A percentile compares a stretch with the other conserved stretches of the same genome.
These are phyloP conservation scores for Lasiosphaeris hirsuta DNA, from an alignment of 495 filamentous ascomycete genomes.

Conservation along the genomic window DNA sequence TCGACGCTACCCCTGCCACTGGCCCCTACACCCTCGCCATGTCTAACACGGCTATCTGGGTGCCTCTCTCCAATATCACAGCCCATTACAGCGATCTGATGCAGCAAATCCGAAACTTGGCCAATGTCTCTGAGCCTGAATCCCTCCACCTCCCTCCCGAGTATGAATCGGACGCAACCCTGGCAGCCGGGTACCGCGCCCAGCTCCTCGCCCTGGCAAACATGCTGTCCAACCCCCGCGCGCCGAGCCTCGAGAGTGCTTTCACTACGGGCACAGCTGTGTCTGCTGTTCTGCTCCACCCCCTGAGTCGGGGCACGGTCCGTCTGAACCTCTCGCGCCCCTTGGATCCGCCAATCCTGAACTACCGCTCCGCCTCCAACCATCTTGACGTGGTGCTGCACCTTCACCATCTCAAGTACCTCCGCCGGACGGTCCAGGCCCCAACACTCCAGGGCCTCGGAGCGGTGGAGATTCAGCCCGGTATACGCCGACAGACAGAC, in stretches of 20 bases:
- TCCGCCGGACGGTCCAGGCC: slow-evolving; percentile 22
- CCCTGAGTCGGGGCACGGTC: slow-evolving; percentile 30
- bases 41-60: slow-evolving; percentile 13
- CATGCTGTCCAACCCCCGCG: no score
- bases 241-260: no score
- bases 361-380: slow-evolving; percentile 31
- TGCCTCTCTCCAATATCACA: slow-evolving; percentile 12
- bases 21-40: slow-evolving; percentile 22
- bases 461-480: no score
- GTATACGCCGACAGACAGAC: no score
- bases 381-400: slow-evolving; percentile 31
- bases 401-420: slow-evolving; percentile 17
- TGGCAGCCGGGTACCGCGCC: no score
- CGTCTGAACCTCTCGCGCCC: slow-evolving; percentile 34
- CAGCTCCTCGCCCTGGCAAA: no score
- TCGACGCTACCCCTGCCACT: slow-evolving; percentile 6
- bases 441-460: neutral
- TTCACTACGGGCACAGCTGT: no score
- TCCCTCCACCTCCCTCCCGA: no score
- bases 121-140: no score
- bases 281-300: slow-evolving; percentile 19
- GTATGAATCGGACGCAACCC: no score
- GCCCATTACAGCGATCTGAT: slow-evolving; percentile 1
- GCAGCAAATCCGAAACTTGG: no score
- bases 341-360: slow-evolving; percentile 27